Percentiles rank a stretch among this genome's conserved stretches.
Conservation (phyloP, 192 early-diverging fungal genomes). For the Backusella australiensis region DNA sequence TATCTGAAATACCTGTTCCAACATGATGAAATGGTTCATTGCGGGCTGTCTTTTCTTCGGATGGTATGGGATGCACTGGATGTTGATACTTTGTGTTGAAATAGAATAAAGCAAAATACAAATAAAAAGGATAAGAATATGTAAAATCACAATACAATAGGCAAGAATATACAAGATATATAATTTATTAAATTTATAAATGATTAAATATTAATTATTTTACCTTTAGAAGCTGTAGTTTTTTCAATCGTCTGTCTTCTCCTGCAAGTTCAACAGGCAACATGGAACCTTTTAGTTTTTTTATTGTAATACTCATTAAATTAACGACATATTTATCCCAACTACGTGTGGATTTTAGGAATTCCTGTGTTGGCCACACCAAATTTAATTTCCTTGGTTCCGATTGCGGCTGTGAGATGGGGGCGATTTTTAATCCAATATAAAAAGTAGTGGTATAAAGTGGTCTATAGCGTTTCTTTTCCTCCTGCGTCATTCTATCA, state of each 20-base stretch:
- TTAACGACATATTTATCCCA: conserved; percentile 79
- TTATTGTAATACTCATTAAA: conserved; percentile 65
- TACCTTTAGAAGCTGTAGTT: background rate
- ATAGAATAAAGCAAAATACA: background rate
- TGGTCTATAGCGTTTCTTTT: conserved; percentile 24
- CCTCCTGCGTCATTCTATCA: conserved; percentile 4
- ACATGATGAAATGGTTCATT: background rate
- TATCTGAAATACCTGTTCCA: background rate
- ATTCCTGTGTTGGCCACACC: conserved; percentile 77
- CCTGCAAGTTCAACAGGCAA: conserved; percentile 7
- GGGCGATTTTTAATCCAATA: conserved; percentile 75
- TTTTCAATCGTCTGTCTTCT: background rate
- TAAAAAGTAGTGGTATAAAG: conserved; percentile 86
- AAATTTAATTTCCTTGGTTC: conserved; percentile 73
- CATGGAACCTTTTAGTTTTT: conserved; percentile 41
- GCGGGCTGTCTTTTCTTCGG: background rate
- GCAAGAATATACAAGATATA: background rate
- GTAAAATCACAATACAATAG: background rate
- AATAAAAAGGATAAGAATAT: background rate
- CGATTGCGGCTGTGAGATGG: conserved; percentile 41
- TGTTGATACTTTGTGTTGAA: background rate
- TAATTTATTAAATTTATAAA: background rate
- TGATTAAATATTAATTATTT: background rate
- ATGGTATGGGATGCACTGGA: background rate
- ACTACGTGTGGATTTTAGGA: conserved; percentile 72